Conservation (phyloP, 2,329 filamentous ascomycete genomes). For the Colletotrichum godetiae region DNA sequence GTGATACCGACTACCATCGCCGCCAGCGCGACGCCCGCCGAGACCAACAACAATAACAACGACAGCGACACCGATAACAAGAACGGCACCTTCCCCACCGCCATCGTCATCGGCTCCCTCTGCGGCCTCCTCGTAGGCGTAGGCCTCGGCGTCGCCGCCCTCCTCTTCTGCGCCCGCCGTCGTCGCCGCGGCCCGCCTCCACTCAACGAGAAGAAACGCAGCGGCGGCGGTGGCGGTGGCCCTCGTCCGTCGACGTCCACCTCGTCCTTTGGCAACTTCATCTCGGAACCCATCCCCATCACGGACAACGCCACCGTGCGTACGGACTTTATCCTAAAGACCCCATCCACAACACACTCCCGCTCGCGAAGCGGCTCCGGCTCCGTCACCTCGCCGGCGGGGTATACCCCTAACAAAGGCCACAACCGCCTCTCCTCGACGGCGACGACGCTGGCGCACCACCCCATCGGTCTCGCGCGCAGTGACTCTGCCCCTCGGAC, state of each 20-base stretch:
- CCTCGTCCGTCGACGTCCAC: constrained; percentile 43
- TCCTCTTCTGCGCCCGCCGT: constrained; percentile 50
- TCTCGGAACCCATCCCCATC: constrained; percentile 67
- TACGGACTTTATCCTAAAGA: constrained; percentile 64
- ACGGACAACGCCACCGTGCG: constrained; percentile 53
- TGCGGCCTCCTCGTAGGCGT: constrained; percentile 57
- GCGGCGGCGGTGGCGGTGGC: constrained; percentile 15
- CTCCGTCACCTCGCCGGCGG: constrained; percentile 38
- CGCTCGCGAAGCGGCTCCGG: constrained; percentile 38
- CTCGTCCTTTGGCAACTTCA: constrained; percentile 60
- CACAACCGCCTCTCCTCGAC: constrained; percentile 28
- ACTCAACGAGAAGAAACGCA: constrained; percentile 37
- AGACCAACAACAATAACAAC: constrained; percentile 25
- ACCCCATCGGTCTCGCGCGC: constrained; percentile 26
- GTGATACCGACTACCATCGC: constrained; percentile 38
- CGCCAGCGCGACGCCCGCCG: not conserved
- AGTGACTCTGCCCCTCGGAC: constrained; percentile 28
- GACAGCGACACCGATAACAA: constrained; percentile 26
- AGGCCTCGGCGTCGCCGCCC: constrained; percentile 51
- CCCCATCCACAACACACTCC: constrained; percentile 46
- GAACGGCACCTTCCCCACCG: constrained; percentile 43
- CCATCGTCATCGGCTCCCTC: constrained; percentile 60
- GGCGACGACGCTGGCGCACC: constrained; percentile 23
- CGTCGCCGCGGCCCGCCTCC: constrained; percentile 41
- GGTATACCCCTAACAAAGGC: not conserved